A percentile compares a stretch with the other conserved stretches of the same genome.
Evolutionary conservation across 2,329 filamentous ascomycete genomes (phyloP).

Genomic region (Escovopsis sp.): DNA sequence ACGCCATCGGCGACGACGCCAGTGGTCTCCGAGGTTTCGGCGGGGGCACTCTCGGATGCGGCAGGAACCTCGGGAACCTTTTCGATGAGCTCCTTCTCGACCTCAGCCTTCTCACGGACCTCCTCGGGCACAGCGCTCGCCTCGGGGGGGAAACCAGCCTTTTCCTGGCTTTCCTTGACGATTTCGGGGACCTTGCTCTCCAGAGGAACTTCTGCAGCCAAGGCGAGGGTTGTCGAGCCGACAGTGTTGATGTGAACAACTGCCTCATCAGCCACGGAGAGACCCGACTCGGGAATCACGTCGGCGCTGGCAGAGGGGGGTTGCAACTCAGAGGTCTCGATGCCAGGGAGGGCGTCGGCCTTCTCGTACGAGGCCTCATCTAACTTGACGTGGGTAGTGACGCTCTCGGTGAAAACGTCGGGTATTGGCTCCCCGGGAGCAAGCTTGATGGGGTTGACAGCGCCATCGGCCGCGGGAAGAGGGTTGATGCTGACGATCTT

Average conservation of each 20-base stretch:
- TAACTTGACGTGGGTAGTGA: conserved; percentile 56
- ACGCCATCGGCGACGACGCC: conserved; percentile 23
- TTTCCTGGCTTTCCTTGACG: conserved; percentile 58
- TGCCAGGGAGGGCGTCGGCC: conserved; percentile 47
- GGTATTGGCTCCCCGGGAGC: conserved; percentile 72
- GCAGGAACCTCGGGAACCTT: conserved; percentile 48
- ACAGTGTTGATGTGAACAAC: conserved; percentile 38
- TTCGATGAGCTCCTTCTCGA: conserved; percentile 56
- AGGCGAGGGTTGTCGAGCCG: conserved; percentile 48
- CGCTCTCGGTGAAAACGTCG: conserved; percentile 51
- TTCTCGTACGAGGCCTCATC: conserved; percentile 83
- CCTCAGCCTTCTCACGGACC: conserved; percentile 54
- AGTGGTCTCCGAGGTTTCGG: conserved; percentile 33
- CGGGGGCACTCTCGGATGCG: conserved; percentile 41
- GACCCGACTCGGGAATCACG: conserved; percentile 70
- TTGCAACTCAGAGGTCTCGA: conserved; percentile 22
- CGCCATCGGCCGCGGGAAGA: conserved; percentile 45
- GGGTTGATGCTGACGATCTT: conserved; percentile 45
- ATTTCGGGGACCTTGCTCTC: conserved; percentile 34
- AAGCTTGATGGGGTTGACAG: conserved; percentile 67
- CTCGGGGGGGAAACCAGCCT: conserved; percentile 49
- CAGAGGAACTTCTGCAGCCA: conserved; percentile 55
- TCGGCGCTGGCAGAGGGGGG: conserved; percentile 43
- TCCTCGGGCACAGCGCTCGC: conserved; percentile 51
- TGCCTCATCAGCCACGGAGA: conserved; percentile 42